Percentiles rank a stretch among this genome's conserved stretches.
These are phyloP conservation scores for Aspergillus flavus DNA, from an alignment of 2,329 filamentous ascomycete species.

Conservation along the genomic window DNA sequence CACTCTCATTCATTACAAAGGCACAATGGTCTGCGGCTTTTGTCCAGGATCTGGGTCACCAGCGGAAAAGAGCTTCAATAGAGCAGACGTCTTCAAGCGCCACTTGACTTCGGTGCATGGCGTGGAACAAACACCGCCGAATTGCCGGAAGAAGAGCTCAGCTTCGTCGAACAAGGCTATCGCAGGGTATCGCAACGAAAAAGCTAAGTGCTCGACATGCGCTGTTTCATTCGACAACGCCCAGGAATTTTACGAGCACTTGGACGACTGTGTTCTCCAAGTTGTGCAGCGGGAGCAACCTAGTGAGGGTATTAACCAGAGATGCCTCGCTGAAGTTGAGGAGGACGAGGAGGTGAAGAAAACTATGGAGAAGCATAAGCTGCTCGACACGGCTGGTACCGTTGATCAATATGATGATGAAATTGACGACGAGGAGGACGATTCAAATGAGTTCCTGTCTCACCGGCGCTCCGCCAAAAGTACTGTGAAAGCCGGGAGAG, in stretches of 20 bases:
- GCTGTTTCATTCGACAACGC: conserved; percentile 80
- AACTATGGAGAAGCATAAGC: conserved; percentile 60
- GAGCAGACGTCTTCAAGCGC: conserved; percentile 93
- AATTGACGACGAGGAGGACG: conserved; percentile 59
- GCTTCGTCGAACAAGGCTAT: conserved; percentile 61
- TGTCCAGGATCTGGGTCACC: conserved; percentile 86
- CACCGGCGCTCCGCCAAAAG: conserved; percentile 52
- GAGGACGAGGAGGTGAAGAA: conserved; percentile 60
- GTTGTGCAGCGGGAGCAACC: conserved; percentile 64
- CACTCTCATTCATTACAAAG: conserved; percentile 93
- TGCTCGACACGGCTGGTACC: conserved; percentile 53
- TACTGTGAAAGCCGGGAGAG: conserved; percentile 52
- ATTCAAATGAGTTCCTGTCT: conserved; percentile 54
- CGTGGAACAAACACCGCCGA: conserved; percentile 89
- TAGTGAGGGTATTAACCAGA: conserved; percentile 60
- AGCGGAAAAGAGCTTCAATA: conserved; percentile 92
- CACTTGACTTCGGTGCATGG: conserved; percentile 88
- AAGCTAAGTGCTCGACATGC: conserved; percentile 89
- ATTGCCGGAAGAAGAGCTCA: conserved; percentile 76
- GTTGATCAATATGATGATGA: conserved; percentile 54
- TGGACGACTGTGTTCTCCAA: conserved; percentile 71
- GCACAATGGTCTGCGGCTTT: conserved; percentile 95
- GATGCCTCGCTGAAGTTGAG: conserved; percentile 60
- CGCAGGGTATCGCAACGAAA: conserved; percentile 71
- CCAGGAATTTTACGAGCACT: conserved; percentile 96